Evolutionary conservation across 2,329 filamentous ascomycete species (phyloP), one percentile per base, ranked within the genome.

Genomic region (Fusarium sp.): DNA sequence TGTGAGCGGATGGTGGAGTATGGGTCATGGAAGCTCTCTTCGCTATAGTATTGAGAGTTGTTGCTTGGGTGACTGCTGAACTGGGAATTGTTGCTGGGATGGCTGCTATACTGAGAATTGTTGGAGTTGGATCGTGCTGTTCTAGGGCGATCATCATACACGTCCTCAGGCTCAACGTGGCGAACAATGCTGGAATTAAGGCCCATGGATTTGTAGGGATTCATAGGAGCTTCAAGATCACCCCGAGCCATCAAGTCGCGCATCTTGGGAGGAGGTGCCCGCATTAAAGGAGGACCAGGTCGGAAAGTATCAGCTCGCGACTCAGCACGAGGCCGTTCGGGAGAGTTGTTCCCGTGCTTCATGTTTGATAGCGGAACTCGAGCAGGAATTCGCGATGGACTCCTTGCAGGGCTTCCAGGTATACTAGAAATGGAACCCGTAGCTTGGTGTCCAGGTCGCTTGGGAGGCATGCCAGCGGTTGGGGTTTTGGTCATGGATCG

Each of bases 201-300:
- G 18, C 86, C 87, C 2, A 83, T 78, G 16, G 83, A 79, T 54
- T 85, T 86, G 77, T 88, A 89, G 10, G 83, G 83, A 72, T 86
- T 87, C 19, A 73, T 74, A 0, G 87, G 86, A 1, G 87, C 86
- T 67, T 87, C 86, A 23, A 90, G 82, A 57, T 88, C 86, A 5
- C 86, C 85, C 13, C 86, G 82, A 12, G 85, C 83, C 52, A 84
- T 79, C 57, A 98, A 87, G 46, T 97, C 94, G 73, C 96, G 91
- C 95, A 98, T 98, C 81, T 95, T 96, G 54, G 96, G 96, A 18
- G 95, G 95, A 40, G 94, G 94, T 3, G 92, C 92, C 70, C 91
- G 87, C 78, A 87, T 81, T 57, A 77, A 50, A 1, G 89, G 89
- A 58, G 89, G 88, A 32, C 87, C 88, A 30, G 85, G 83, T 21